A percentile compares a stretch with the other conserved stretches of the same genome.
phyloP scores from a whole-genome alignment of 2,329 filamentous ascomycete species.

The Ciborinia camelliae region DNA sequence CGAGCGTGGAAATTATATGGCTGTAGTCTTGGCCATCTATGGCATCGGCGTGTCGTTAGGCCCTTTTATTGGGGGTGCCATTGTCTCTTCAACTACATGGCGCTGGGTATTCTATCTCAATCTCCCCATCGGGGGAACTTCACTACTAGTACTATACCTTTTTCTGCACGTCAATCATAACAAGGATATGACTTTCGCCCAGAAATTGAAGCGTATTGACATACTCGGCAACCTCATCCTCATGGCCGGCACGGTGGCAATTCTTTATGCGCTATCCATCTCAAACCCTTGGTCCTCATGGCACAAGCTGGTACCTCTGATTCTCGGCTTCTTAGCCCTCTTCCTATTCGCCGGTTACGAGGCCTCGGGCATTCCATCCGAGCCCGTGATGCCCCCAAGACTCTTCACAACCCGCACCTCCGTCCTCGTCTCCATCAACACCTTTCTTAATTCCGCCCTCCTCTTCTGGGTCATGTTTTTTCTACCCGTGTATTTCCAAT shows the following conservation, averaged over 20 bases:
- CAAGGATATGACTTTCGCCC: slow-evolving; percentile 9
- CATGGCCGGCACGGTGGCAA: slow-evolving; percentile 50
- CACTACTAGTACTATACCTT: slow-evolving; percentile 13
- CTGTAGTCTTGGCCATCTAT: slow-evolving; percentile 40
- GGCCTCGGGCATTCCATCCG: no score
- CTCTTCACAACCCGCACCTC: no score
- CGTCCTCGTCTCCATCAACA: no score
- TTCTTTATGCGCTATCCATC: slow-evolving; percentile 58
- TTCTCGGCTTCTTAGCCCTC: no score
- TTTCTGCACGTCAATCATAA: slow-evolving; percentile 23
- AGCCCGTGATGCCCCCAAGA: no score
- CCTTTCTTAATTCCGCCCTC: no score
- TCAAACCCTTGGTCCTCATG: no score
- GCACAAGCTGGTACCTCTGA: no score
- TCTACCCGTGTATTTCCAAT: no score
- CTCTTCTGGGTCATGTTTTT: no score
- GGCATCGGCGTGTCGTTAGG: slow-evolving; percentile 43
- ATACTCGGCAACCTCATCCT: slow-evolving; percentile 61
- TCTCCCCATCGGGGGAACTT: slow-evolving; percentile 24
- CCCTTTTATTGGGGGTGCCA: slow-evolving; percentile 42
- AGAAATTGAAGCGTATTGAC: slow-evolving; percentile 52
- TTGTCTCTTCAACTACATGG: slow-evolving; percentile 43
- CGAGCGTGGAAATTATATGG: slow-evolving; percentile 45
- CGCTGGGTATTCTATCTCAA: slow-evolving; percentile 26
- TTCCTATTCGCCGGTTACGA: no score